These are phyloP conservation scores for Selenicereus undatus DNA, from an alignment of 148 eudicot genomes.

Conservation along the genomic window DNA sequence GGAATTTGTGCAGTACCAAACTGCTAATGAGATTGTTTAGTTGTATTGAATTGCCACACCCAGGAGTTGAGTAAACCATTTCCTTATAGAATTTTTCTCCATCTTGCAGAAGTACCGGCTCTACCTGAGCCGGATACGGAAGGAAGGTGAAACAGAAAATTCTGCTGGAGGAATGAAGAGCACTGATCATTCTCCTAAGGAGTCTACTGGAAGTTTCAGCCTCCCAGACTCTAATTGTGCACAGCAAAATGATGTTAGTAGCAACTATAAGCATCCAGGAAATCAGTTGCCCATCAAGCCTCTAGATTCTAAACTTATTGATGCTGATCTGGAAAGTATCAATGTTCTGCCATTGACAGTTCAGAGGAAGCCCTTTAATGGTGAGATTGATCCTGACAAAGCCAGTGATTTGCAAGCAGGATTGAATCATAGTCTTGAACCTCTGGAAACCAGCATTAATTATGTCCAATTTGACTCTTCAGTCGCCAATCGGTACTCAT, in stretches of 20 bases:
- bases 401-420: constrained; percentile 37
- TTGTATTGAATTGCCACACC: not conserved
- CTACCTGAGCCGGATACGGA: constrained; percentile 69
- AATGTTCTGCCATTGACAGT: constrained; percentile 30
- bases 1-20: not conserved
- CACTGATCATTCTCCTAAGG: constrained; percentile 45
- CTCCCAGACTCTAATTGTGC: constrained; percentile 36
- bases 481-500: constrained; percentile 24
- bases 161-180: constrained; percentile 46
- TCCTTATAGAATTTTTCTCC: constrained; percentile 14
- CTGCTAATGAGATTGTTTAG: not conserved
- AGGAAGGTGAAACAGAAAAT: constrained; percentile 51
- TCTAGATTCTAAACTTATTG: constrained; percentile 33
- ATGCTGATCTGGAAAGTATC: constrained; percentile 33
- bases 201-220: constrained; percentile 35
- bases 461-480: constrained; percentile 32
- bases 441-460: constrained; percentile 36
- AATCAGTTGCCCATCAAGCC: constrained; percentile 29
- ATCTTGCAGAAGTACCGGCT: constrained; percentile 89
- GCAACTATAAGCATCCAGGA: constrained; percentile 28
- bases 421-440: constrained; percentile 29
- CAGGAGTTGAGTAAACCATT: not conserved
- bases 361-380: constrained; percentile 19
- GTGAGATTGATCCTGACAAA: constrained; percentile 38
- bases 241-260: constrained; percentile 37